phyloP scores from a whole-genome alignment of 768 basidiomycete species.

The Cantharellus anzutake region DNA sequence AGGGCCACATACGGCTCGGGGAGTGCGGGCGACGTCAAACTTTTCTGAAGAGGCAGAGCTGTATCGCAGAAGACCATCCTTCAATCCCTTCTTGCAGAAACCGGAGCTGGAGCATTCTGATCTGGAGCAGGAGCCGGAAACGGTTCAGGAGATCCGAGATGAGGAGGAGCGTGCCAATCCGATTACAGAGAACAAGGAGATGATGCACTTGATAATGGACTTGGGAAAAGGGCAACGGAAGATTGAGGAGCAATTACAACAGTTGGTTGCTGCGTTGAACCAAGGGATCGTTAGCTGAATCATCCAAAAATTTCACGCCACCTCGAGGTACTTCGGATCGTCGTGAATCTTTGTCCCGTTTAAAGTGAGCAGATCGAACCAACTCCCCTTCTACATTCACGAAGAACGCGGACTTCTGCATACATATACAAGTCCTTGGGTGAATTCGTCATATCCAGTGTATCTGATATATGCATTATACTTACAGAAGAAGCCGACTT shows the following conservation, averaged over 20 bases:
- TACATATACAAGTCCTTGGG: slow-evolving; percentile 60
- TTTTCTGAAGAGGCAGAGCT: background rate
- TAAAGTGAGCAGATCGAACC: slow-evolving; percentile 71
- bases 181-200: background rate
- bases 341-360: slow-evolving; percentile 78
- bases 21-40: background rate
- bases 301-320: slow-evolving; percentile 87
- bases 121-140: background rate
- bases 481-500: slow-evolving; percentile 66
- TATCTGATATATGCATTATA: slow-evolving; percentile 69
- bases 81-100: background rate
- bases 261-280: background rate
- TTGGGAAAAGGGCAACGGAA: background rate
- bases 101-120: background rate
- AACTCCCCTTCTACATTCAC: slow-evolving; percentile 77
- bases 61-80: background rate
- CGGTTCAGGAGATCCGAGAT: background rate
- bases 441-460: slow-evolving; percentile 62
- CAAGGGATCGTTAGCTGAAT: slow-evolving; percentile 23
- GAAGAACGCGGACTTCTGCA: slow-evolving; percentile 68
- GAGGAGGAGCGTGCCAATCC: background rate
- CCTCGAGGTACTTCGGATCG: slow-evolving; percentile 76
- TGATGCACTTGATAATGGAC: background rate
- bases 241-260: background rate
- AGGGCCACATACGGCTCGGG: background rate